Percentiles rank a stretch among this genome's conserved stretches.
These are phyloP conservation scores for Nicotiana tabacum DNA, from an alignment of 257 asterid genomes.

Conservation along the genomic window DNA sequence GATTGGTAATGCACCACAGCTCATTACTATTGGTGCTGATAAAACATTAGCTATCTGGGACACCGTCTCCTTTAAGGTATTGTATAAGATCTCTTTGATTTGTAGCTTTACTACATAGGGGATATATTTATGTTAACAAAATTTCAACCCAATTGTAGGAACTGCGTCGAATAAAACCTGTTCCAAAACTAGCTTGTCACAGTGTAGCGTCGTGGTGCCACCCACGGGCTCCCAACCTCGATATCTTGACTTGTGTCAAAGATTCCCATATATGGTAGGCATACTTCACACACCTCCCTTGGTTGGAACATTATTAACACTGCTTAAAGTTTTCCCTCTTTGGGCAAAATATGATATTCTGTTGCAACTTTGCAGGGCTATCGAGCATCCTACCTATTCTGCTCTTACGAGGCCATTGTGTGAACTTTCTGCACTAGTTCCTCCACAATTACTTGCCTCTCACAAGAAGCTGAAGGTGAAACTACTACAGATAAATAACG, in stretches of 20 bases:
- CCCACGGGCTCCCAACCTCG: constrained; percentile 99
- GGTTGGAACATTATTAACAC: constrained; percentile 12
- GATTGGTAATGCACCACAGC: constrained; percentile 89
- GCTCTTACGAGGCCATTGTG: constrained; percentile 98
- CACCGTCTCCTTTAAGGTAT: constrained; percentile 87
- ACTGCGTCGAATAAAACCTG: constrained; percentile 93
- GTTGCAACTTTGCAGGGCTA: constrained; percentile 70
- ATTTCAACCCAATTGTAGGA: constrained; percentile 41
- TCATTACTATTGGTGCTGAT: constrained; percentile 96
- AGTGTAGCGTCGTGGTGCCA: constrained; percentile 99
- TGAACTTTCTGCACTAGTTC: constrained; percentile 89
- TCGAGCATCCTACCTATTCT: constrained; percentile 97
- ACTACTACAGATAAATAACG: neutral
- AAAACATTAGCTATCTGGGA: constrained; percentile 98
- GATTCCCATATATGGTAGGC: constrained; percentile 96
- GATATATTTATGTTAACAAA: neutral
- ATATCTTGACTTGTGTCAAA: constrained; percentile 91
- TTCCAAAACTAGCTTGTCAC: constrained; percentile 89
- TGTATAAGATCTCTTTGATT: constrained; percentile 6
- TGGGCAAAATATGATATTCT: constrained; percentile 19
- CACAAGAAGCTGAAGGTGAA: constrained; percentile 92
- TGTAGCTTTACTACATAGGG: neutral
- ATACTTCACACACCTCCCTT: constrained; percentile 8
- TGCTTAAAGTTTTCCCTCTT: constrained; percentile 14
- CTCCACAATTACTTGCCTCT: constrained; percentile 90